Conservation (phyloP, 2,329 filamentous ascomycete genomes). For the Elsinoe perseae region DNA sequence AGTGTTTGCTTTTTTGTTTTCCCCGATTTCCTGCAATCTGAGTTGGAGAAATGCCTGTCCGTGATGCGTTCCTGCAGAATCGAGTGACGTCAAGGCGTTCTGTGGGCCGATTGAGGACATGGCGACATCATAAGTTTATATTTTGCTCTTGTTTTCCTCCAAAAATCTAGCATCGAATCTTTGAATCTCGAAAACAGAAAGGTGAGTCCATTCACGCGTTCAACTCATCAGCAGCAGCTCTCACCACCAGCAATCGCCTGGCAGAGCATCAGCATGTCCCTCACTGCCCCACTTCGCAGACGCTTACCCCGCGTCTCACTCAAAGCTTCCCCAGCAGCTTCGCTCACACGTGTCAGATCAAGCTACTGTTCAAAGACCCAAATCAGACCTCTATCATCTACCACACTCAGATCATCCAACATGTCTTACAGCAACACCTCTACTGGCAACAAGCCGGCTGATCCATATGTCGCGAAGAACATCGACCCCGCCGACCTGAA, state of each 20-base stretch:
- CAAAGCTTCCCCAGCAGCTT: slow-evolving; percentile 13
- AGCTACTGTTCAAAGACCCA: neutral
- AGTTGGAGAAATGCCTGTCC: neutral
- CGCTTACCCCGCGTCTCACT: slow-evolving; percentile 17
- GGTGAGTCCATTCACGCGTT: slow-evolving; percentile 5
- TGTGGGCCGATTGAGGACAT: slow-evolving; percentile 2
- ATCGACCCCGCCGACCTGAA: slow-evolving; percentile 54
- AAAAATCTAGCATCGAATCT: slow-evolving; percentile 15
- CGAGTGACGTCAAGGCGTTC: slow-evolving; percentile 13
- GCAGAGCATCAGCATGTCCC: slow-evolving; percentile 15
- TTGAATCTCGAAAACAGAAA: neutral
- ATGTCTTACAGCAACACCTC: slow-evolving; percentile 51
- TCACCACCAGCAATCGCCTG: neutral
- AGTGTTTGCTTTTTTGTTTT: neutral
- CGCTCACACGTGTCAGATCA: slow-evolving; percentile 13
- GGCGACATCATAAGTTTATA: slow-evolving; percentile 17
- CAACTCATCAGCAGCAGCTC: neutral
- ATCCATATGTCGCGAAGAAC: slow-evolving; percentile 76
- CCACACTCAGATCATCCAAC: slow-evolving; percentile 18
- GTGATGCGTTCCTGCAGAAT: slow-evolving; percentile 10
- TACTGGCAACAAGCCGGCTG: slow-evolving; percentile 56
- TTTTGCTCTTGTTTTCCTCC: slow-evolving; percentile 11
- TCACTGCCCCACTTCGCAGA: slow-evolving; percentile 19
- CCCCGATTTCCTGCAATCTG: neutral
- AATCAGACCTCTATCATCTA: slow-evolving; percentile 13